A percentile compares a stretch with the other conserved stretches of the same genome.
Evolutionary conservation across 1,139 yeast species (phyloP).

Genomic region (Hemisphaericaspora xylofermentans): DNA sequence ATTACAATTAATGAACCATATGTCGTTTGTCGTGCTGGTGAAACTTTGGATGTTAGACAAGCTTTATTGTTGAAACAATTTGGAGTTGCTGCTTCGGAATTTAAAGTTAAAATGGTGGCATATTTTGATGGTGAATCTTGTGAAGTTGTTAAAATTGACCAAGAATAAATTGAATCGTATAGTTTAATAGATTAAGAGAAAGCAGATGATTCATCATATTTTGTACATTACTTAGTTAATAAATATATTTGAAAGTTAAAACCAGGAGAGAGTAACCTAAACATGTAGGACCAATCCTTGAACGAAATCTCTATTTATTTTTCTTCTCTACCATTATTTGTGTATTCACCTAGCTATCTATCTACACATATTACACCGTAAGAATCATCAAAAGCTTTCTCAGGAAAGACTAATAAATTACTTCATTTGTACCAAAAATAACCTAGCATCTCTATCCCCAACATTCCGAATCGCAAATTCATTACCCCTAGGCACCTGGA

Average conservation of each 20-base stretch:
- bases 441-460: constrained; percentile 54
- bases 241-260: too few relatives aligned
- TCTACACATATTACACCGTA: too few relatives aligned
- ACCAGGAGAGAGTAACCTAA: too few relatives aligned
- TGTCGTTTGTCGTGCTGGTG: constrained; percentile 78
- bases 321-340: too few relatives aligned
- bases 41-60: constrained; percentile 82
- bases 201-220: too few relatives aligned
- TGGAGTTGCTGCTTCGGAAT: constrained; percentile 92
- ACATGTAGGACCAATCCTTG: too few relatives aligned
- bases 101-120: constrained; percentile 76
- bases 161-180: constrained; percentile 1
- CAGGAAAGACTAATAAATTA: too few relatives aligned
- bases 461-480: constrained; percentile 62
- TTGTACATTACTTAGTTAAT: too few relatives aligned
- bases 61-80: constrained; percentile 90
- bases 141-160: constrained; percentile 28
- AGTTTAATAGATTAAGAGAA: background rate
- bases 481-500: constrained; percentile 79
- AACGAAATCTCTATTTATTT: too few relatives aligned
- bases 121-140: constrained; percentile 62
- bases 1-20: constrained; percentile 73
- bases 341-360: too few relatives aligned
- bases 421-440: constrained; percentile 81
- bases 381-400: too few relatives aligned